These are phyloP conservation scores for Coriaria nepalensis DNA, from an alignment of 306 rosid genomes.

Conservation along the genomic window DNA sequence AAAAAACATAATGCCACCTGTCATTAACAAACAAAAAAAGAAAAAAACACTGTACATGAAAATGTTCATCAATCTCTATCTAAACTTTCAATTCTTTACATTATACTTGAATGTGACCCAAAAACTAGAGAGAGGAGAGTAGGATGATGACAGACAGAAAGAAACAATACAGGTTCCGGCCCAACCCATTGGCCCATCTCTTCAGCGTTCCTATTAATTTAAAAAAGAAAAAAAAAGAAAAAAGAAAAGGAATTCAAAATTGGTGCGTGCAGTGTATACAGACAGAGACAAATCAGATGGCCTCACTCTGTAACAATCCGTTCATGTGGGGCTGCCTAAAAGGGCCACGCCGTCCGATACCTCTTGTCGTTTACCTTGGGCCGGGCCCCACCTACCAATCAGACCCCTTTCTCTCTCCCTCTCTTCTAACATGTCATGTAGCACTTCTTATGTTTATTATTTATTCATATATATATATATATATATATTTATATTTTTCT, in stretches of 20 bases:
- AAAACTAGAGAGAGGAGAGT: neutral
- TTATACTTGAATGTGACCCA: no score
- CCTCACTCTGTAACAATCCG: neutral
- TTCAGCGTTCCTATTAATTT: no score
- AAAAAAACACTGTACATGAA: no score
- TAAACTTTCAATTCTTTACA: no score
- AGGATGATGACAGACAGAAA: neutral
- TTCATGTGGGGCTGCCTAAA: slow-evolving; percentile 24
- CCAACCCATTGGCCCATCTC: no score
- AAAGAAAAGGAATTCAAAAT: no score
- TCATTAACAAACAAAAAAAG: no score
- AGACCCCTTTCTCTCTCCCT: neutral
- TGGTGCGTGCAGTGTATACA: no score
- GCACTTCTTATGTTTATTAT: no score
- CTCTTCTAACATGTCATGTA: neutral
- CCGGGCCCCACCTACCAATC: slow-evolving; percentile 25
- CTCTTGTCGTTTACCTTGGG: slow-evolving; percentile 36
- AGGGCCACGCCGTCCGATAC: slow-evolving; percentile 50
- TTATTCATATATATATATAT: slow-evolving; percentile 13
- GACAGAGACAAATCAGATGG: neutral
- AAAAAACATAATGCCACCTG: no score
- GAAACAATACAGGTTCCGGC: slow-evolving; percentile 2
- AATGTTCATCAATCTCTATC: no score
- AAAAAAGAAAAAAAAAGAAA: no score
- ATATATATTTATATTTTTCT: slow-evolving; percentile 12